Evolutionary conservation across 495 filamentous ascomycete species (phyloP).

Genomic region (Oidiodendron maius): DNA sequence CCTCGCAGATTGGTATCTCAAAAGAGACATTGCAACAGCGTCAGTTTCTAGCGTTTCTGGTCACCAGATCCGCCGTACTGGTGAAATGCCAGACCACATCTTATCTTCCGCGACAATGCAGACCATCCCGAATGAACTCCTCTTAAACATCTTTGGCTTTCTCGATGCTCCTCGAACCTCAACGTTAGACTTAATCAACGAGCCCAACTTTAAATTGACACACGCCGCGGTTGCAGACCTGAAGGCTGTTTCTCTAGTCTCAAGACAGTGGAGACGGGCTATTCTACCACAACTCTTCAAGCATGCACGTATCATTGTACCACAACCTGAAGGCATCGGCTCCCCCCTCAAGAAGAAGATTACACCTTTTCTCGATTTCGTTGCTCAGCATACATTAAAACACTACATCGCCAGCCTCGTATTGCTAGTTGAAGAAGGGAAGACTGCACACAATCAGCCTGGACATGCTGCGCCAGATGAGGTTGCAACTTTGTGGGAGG

Average conservation of each 20-base stretch:
- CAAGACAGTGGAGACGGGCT: constrained; percentile 32
- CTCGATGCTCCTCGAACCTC: constrained; percentile 31
- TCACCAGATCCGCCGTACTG: not conserved
- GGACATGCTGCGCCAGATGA: constrained; percentile 10
- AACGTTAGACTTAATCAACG: constrained; percentile 30
- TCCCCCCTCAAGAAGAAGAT: constrained; percentile 15
- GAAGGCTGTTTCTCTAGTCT: constrained; percentile 36
- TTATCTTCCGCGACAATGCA: constrained; percentile 16
- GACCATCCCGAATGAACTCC: constrained; percentile 34
- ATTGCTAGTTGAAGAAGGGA: constrained; percentile 8
- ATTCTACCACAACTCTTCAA: constrained; percentile 35
- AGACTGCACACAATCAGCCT: constrained; percentile 8
- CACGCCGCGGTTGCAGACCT: constrained; percentile 18
- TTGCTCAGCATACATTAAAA: constrained; percentile 4
- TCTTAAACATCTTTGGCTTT: constrained; percentile 31
- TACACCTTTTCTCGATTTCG: constrained; percentile 19
- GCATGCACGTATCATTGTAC: constrained; percentile 21
- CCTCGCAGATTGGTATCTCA: not conserved
- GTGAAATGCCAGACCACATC: not conserved
- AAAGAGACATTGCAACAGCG: too few species aligned
- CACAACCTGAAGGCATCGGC: constrained; percentile 2
- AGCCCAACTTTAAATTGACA: constrained; percentile 26
- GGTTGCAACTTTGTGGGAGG: constrained; percentile 34
- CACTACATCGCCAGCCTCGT: constrained; percentile 11
- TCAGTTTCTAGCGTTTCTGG: not conserved